A percentile compares a stretch with the other conserved stretches of the same genome.
These are phyloP conservation scores for Saccharomycopsis hybrid DNA, from an alignment of 1,139 yeast species.

Conservation along the genomic window DNA sequence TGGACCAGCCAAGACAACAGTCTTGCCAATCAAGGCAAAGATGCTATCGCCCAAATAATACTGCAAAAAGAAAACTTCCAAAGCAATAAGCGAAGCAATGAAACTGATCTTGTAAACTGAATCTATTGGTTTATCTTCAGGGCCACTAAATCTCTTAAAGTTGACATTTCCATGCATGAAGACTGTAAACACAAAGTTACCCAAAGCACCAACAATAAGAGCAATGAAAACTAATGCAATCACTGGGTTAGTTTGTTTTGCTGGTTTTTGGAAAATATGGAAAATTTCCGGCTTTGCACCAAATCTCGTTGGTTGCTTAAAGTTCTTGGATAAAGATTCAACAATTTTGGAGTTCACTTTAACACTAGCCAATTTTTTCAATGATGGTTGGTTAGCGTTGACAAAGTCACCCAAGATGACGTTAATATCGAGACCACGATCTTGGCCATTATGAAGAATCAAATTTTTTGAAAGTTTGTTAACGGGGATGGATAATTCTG, in stretches of 20 bases:
- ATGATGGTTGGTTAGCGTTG: background rate
- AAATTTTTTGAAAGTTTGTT: slow-evolving; percentile 11
- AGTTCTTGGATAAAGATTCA: slow-evolving; percentile 12
- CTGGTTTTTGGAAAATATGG: slow-evolving; percentile 41
- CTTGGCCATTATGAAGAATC: background rate
- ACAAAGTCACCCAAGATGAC: slow-evolving; percentile 15
- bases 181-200: slow-evolving; percentile 27
- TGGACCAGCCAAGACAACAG: slow-evolving; percentile 34
- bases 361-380: slow-evolving; percentile 8
- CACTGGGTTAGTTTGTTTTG: slow-evolving; percentile 35
- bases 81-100: slow-evolving; percentile 32
- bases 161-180: slow-evolving; percentile 11
- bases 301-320: slow-evolving; percentile 33
- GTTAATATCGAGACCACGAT: slow-evolving; percentile 1
- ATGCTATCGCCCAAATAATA: slow-evolving; percentile 43
- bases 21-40: slow-evolving; percentile 36
- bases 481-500: slow-evolving; percentile 9
- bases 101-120: slow-evolving; percentile 33
- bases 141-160: background rate
- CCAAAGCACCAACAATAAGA: slow-evolving; percentile 28
- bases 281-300: slow-evolving; percentile 45
- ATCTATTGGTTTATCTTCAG: background rate
- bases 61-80: slow-evolving; percentile 35
- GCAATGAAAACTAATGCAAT: slow-evolving; percentile 41
- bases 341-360: background rate